phyloP scores from a whole-genome alignment of 345 rosid species.

The Syzygium aromaticum region DNA sequence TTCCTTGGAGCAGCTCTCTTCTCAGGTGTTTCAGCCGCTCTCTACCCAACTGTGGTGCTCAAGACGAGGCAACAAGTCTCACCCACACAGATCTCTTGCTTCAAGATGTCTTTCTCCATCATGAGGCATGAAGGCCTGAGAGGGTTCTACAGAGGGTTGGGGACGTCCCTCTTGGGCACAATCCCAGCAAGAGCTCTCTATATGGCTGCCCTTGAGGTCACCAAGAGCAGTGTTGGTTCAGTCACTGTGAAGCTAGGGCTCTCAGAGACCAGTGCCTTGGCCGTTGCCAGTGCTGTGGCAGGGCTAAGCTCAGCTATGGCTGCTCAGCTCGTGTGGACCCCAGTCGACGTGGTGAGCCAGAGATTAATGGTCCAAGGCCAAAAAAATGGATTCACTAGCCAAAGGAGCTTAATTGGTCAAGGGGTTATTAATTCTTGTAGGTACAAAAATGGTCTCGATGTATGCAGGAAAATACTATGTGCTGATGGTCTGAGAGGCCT shows the following conservation, averaged over 20 bases:
- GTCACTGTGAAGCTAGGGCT: conserved; percentile 68
- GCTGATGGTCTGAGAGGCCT: conserved; percentile 77
- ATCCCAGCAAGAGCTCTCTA: conserved; percentile 91
- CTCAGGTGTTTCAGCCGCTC: conserved; percentile 87
- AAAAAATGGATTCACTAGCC: conserved; percentile 20
- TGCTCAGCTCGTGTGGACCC: conserved; percentile 89
- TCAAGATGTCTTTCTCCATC: conserved; percentile 50
- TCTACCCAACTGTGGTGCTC: conserved; percentile 74
- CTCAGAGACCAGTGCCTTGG: conserved; percentile 54
- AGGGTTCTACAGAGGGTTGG: conserved; percentile 84
- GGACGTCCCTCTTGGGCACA: conserved; percentile 86
- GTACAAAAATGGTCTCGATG: conserved; percentile 74
- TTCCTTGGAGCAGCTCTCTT: conserved; percentile 77
- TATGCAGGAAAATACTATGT: conserved; percentile 55
- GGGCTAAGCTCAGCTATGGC: conserved; percentile 89
- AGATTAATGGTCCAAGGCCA: conserved; percentile 85
- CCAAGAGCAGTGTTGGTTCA: conserved; percentile 68
- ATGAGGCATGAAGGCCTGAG: conserved; percentile 60
- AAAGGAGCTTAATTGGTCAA: conserved; percentile 3
- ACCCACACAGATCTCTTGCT: conserved; percentile 37
- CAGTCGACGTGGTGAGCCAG: conserved; percentile 85
- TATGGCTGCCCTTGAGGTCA: conserved; percentile 83
- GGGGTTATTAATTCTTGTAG: conserved; percentile 1
- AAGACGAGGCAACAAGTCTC: conserved; percentile 90
- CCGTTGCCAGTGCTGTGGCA: conserved; percentile 73